These are phyloP conservation scores for Naganishia kalamii DNA, from an alignment of 768 basidiomycete species.

Conservation along the genomic window DNA sequence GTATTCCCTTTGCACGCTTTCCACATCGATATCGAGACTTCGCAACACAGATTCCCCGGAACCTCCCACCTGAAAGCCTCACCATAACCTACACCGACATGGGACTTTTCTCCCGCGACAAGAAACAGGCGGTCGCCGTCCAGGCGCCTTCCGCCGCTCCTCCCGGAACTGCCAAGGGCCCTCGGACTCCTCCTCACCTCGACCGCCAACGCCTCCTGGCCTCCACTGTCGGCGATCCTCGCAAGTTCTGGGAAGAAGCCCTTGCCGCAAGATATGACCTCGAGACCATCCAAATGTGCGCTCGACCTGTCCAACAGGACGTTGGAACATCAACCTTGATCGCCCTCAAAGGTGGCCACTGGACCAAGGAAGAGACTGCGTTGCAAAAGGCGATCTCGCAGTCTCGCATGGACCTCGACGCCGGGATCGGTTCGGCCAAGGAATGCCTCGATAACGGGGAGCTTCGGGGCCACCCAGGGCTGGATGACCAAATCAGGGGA, in stretches of 20 bases:
- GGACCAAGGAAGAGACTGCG: slow-evolving; percentile 21
- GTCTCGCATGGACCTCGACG: slow-evolving; percentile 3
- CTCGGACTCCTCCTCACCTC: slow-evolving; percentile 10
- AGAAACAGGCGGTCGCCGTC: neutral
- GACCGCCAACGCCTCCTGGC: slow-evolving; percentile 21
- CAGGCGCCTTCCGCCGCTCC: neutral
- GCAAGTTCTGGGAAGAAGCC: slow-evolving; percentile 17
- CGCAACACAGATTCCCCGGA: too few species aligned
- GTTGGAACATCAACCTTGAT: slow-evolving; percentile 6
- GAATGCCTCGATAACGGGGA: slow-evolving; percentile 12
- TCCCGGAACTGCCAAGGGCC: neutral
- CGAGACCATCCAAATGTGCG: slow-evolving; percentile 17
- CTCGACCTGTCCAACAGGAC: slow-evolving; percentile 6
- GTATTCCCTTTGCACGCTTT: too few species aligned
- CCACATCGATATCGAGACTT: neutral
- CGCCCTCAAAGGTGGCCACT: slow-evolving; percentile 20
- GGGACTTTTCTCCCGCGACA: slow-evolving; percentile 2
- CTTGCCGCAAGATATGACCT: slow-evolving; percentile 17
- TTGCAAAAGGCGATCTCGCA: slow-evolving; percentile 11
- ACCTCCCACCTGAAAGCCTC: too few species aligned
- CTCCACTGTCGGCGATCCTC: slow-evolving; percentile 16
- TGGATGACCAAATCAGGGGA: slow-evolving; percentile 19
- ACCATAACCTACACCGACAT: too few species aligned
- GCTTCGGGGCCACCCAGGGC: slow-evolving; percentile 10
- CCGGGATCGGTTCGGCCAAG: slow-evolving; percentile 15